These are phyloP conservation scores for Prillingera fragicola DNA, from an alignment of 1,284 basidiomycete species.

Conservation along the genomic window DNA sequence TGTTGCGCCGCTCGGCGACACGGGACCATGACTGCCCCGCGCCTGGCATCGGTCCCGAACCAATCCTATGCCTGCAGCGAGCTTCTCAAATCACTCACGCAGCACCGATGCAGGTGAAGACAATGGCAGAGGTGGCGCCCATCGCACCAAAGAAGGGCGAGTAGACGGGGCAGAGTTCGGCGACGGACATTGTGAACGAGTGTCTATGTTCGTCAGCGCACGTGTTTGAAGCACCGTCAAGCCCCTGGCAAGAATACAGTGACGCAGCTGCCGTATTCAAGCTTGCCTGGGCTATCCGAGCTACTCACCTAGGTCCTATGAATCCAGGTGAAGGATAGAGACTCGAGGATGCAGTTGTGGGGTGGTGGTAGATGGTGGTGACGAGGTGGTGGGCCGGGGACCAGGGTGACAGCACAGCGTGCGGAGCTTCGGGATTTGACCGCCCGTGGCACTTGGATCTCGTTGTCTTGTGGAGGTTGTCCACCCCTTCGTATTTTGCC, in stretches of 20 bases:
- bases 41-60: too few relatives aligned
- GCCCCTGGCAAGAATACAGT: background rate
- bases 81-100: slow-evolving; percentile 38
- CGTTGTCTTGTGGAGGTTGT: slow-evolving; percentile 17
- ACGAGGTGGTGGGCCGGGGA: background rate
- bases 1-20: too few relatives aligned
- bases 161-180: slow-evolving; percentile 83
- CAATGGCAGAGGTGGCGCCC: slow-evolving; percentile 94
- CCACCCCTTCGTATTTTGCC: slow-evolving; percentile 7
- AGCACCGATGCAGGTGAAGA: slow-evolving; percentile 74
- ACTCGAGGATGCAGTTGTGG: background rate
- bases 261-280: background rate
- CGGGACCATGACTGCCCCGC: too few relatives aligned
- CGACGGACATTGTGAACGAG: slow-evolving; percentile 55
- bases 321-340: background rate
- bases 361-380: slow-evolving; percentile 1
- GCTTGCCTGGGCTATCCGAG: background rate
- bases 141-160: slow-evolving; percentile 96
- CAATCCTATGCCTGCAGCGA: too few relatives aligned
- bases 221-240: background rate
- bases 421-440: background rate
- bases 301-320: background rate
- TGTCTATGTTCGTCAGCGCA: slow-evolving; percentile 1
- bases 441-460: slow-evolving; percentile 13
- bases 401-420: background rate